Base-by-base conservation (phyloP, 306 rosid genomes). In the Gastrolobium bilobum region DNA sequence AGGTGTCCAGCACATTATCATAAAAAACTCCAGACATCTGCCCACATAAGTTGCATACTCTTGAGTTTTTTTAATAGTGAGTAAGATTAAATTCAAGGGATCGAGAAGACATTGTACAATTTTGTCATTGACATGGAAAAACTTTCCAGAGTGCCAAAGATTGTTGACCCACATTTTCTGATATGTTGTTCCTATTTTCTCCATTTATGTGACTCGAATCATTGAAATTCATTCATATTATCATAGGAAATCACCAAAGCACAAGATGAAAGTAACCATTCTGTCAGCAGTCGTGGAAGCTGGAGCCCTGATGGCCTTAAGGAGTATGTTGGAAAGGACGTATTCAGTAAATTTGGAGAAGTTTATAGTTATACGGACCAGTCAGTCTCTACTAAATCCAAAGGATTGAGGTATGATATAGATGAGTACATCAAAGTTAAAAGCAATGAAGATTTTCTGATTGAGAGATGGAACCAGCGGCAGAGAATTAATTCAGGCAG, bases 251-350 rank as follows among this genome's bases (percentile, higher is more conserved):
- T 29, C 43, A 40, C 7, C 35, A 87, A 79, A 70, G 34, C 71
- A 0, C 84, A 78, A 42, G 88, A 86, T 71, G 90, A 31, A 76
- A 68, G 84, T 48, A 88, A 70, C 84, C 79, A 10, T 53, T 88
- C 96, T 13, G 87, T 72, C 46, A 91, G 97, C 79, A 93, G 98
- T 76, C 89, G 77, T 2, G 99, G 99, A 73, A 96, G 99, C 82
- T 96, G 97, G 94, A 91, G 96, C 86, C 96, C 94, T 1, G 82
- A 82, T 59, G 73, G 71, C 31, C 78, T 88, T 84, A 71, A 86
- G 29, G 84, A 72, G 74, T 90, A 85, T 42, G 46, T 86, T 14
- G 77, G 84, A 76, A 91, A 88, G 79, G 86, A 85, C 73, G 15
- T 76, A 37, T 83, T 73, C 51, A 82, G 70, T 34, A 85, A 84